phyloP scores from a whole-genome alignment of 345 rosid genomes.

The Euphorbia tirucalli region DNA sequence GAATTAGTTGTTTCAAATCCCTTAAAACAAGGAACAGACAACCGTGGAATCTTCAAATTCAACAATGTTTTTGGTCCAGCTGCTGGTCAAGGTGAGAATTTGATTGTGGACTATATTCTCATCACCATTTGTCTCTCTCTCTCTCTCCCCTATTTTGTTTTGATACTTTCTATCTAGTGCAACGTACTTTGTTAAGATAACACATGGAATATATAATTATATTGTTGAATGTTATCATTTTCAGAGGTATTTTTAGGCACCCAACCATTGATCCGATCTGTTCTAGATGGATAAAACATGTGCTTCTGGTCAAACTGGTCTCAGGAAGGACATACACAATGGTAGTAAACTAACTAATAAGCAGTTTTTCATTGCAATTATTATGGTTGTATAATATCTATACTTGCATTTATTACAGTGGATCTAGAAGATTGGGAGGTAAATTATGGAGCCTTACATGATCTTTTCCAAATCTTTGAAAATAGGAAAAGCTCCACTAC shows the following conservation, averaged over 20 bases:
- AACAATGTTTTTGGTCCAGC: slow-evolving; percentile 84
- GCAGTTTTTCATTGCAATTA: slow-evolving; percentile 7
- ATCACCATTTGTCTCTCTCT: neutral
- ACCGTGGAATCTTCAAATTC: slow-evolving; percentile 74
- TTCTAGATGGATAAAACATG: slow-evolving; percentile 92
- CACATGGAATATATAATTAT: neutral
- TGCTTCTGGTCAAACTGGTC: slow-evolving; percentile 99
- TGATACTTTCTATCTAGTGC: neutral
- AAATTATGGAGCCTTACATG: slow-evolving; percentile 86
- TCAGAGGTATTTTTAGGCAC: slow-evolving; percentile 92
- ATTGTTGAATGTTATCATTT: neutral
- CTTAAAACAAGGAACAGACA: slow-evolving; percentile 73
- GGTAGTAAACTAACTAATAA: slow-evolving; percentile 40
- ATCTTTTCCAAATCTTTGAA: slow-evolving; percentile 84
- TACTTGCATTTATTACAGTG: slow-evolving; percentile 50
- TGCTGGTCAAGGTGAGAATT: slow-evolving; percentile 71
- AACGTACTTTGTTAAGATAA: neutral
- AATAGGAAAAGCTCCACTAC: slow-evolving; percentile 54
- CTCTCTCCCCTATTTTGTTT: neutral
- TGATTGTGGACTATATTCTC: neutral
- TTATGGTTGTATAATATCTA: slow-evolving; percentile 13
- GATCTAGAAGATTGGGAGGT: slow-evolving; percentile 99
- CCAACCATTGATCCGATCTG: slow-evolving; percentile 85
- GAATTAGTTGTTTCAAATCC: slow-evolving; percentile 88
- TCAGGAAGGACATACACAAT: slow-evolving; percentile 98